phyloP scores from a whole-genome alignment of 768 basidiomycete genomes.

The Suillus fuscotomentosus region DNA sequence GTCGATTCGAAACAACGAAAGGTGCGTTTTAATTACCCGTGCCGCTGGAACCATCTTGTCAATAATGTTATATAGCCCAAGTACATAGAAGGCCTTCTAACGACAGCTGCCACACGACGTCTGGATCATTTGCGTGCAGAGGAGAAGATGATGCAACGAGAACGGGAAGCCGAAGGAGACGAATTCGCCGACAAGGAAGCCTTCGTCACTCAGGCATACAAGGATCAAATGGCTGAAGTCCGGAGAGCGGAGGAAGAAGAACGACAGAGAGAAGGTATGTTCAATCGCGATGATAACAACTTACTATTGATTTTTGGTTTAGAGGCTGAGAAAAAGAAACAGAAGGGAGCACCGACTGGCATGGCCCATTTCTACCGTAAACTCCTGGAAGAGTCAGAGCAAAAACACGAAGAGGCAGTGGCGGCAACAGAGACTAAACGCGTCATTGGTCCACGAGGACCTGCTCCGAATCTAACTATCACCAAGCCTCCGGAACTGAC shows the following conservation, averaged over 20 bases:
- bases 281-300: neutral
- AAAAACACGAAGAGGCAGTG: slow-evolving; percentile 84
- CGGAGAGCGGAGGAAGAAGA: slow-evolving; percentile 93
- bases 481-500: slow-evolving; percentile 65
- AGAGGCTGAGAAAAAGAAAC: slow-evolving; percentile 61
- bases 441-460: slow-evolving; percentile 61
- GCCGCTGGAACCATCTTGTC: slow-evolving; percentile 10
- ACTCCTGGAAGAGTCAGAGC: slow-evolving; percentile 74
- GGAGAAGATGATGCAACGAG: slow-evolving; percentile 95
- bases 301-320: neutral
- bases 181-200: slow-evolving; percentile 91
- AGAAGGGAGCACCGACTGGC: slow-evolving; percentile 62
- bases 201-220: slow-evolving; percentile 98
- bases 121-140: slow-evolving; percentile 91
- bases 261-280: slow-evolving; percentile 78
- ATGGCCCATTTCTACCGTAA: slow-evolving; percentile 84
- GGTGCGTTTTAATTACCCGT: slow-evolving; percentile 39
- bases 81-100: slow-evolving; percentile 81
- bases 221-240: slow-evolving; percentile 93
- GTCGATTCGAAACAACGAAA: slow-evolving; percentile 74
- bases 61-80: slow-evolving; percentile 63
- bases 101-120: slow-evolving; percentile 81
- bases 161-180: slow-evolving; percentile 91
- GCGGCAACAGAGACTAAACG: slow-evolving; percentile 63
- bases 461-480: slow-evolving; percentile 69